A percentile compares a stretch with the other conserved stretches of the same genome.
Evolutionary conservation across 2,329 filamentous ascomycete genomes (phyloP).

Genomic region (Fusarium cyanostomum): DNA sequence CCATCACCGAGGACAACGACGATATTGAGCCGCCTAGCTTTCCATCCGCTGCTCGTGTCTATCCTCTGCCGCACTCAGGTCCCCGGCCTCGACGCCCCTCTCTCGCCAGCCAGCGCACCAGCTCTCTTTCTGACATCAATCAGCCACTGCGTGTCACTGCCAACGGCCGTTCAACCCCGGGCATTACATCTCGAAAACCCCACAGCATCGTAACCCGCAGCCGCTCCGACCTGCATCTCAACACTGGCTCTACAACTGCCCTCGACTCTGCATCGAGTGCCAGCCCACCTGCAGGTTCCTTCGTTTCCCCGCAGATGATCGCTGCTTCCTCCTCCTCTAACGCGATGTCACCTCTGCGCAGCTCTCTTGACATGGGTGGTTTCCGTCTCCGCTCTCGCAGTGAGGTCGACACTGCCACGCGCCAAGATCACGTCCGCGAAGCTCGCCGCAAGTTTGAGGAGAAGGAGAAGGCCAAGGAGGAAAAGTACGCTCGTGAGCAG

Average conservation of each 20-base stretch:
- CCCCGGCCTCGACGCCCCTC: constrained; percentile 45
- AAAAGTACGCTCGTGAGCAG: constrained; percentile 69
- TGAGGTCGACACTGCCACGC: constrained; percentile 64
- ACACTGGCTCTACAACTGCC: constrained; percentile 42
- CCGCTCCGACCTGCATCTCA: constrained; percentile 59
- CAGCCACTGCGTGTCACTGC: constrained; percentile 42
- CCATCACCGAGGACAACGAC: constrained; percentile 64
- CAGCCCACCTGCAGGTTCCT: constrained; percentile 42
- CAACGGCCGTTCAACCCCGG: constrained; percentile 42
- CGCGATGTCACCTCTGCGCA: constrained; percentile 63
- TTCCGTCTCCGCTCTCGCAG: constrained; percentile 70
- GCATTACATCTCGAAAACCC: constrained; percentile 52
- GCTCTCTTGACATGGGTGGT: constrained; percentile 64
- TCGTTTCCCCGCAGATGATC: constrained; percentile 40
- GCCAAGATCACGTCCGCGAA: constrained; percentile 66
- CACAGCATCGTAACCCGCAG: constrained; percentile 49
- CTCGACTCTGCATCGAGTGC: constrained; percentile 40
- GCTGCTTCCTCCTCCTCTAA: constrained; percentile 46
- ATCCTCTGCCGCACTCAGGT: constrained; percentile 29
- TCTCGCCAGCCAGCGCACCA: constrained; percentile 48
- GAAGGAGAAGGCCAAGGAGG: constrained; percentile 68
- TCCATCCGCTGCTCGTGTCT: constrained; percentile 31
- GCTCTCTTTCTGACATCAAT: constrained; percentile 47
- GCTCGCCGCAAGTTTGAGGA: constrained; percentile 71
- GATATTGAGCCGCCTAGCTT: constrained; percentile 45